Evolutionary conservation across 805 yeast species (phyloP).

Genomic region (Saturnispora diversa): DNA sequence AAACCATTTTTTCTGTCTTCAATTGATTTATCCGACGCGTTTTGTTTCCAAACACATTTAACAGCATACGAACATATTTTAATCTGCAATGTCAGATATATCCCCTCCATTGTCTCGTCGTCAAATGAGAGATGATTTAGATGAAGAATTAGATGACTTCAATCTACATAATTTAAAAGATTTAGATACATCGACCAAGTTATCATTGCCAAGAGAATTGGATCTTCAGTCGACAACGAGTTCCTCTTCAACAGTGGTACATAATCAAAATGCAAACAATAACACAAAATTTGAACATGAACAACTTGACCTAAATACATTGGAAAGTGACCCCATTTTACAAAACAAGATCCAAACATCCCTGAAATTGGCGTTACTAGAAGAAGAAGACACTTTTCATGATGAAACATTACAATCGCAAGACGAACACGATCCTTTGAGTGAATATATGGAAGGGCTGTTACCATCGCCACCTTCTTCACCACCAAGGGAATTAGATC

Average conservation of each 20-base stretch:
- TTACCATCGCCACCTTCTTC: conserved; percentile 63
- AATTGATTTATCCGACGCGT: too few relatives aligned
- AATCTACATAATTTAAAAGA: conserved; percentile 12
- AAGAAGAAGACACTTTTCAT: conserved; percentile 8
- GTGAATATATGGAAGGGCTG: conserved; percentile 34
- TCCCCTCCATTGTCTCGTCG: conserved; percentile 6
- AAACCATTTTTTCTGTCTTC: too few relatives aligned
- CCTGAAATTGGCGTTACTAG: conserved; percentile 2
- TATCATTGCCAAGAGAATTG: conserved; percentile 8
- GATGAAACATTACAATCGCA: conserved; percentile 1
- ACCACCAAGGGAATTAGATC: conserved; percentile 77
- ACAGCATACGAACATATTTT: too few relatives aligned
- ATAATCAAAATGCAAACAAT: conserved; percentile 12
- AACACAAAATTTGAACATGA: not conserved
- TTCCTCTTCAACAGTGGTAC: conserved; percentile 27
- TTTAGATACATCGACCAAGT: conserved; percentile 12
- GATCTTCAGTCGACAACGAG: conserved; percentile 20
- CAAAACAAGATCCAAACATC: conserved; percentile 10
- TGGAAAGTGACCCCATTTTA: conserved; percentile 20
- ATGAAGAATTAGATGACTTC: conserved; percentile 18
- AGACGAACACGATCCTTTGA: conserved; percentile 26
- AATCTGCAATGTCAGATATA: not conserved
- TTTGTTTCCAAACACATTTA: too few relatives aligned
- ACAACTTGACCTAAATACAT: conserved; percentile 15
- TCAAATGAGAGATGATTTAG: conserved; percentile 3